Conservation (phyloP, 2,329 filamentous ascomycete species). For the Penicillium olsonii region DNA sequence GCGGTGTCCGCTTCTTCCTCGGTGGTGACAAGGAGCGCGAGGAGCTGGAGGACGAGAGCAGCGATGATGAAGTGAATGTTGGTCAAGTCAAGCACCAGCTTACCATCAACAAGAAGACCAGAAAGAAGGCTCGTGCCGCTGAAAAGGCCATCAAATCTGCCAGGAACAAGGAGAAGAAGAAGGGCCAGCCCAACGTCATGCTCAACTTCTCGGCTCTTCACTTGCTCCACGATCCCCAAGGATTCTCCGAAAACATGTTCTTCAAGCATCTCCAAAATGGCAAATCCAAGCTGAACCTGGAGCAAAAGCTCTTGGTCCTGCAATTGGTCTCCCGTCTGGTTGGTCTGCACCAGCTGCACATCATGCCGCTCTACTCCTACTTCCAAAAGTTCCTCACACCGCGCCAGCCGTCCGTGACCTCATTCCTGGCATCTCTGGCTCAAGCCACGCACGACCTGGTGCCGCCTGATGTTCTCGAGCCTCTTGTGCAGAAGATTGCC, state of each 20-base stretch:
- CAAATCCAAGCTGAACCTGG: conserved; percentile 80
- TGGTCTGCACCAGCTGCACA: conserved; percentile 86
- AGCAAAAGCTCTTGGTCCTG: conserved; percentile 85
- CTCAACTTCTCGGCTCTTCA: conserved; percentile 97
- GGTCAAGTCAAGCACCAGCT: conserved; percentile 79
- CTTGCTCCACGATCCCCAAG: conserved; percentile 89
- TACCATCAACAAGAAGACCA: conserved; percentile 94
- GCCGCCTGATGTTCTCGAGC: conserved; percentile 88
- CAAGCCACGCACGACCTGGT: conserved; percentile 90
- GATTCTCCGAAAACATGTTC: conserved; percentile 87
- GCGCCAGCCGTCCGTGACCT: conserved; percentile 85
- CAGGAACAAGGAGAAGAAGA: conserved; percentile 82
- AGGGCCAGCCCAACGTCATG: conserved; percentile 74
- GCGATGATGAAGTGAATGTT: conserved; percentile 77
- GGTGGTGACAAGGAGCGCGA: conserved; percentile 95
- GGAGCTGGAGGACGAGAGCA: conserved; percentile 85
- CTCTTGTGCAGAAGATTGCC: conserved; percentile 89
- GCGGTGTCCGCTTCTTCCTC: conserved; percentile 90
- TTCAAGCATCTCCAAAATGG: conserved; percentile 85
- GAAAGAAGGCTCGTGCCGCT: conserved; percentile 78
- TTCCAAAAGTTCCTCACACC: conserved; percentile 91
- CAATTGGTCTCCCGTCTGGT: conserved; percentile 89
- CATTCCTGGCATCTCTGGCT: conserved; percentile 87
- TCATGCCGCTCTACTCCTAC: conserved; percentile 92
- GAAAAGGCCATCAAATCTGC: conserved; percentile 80